Base-by-base conservation (phyloP, 2,329 filamentous ascomycete genomes). In the Pseudofabraea citricarpa region DNA sequence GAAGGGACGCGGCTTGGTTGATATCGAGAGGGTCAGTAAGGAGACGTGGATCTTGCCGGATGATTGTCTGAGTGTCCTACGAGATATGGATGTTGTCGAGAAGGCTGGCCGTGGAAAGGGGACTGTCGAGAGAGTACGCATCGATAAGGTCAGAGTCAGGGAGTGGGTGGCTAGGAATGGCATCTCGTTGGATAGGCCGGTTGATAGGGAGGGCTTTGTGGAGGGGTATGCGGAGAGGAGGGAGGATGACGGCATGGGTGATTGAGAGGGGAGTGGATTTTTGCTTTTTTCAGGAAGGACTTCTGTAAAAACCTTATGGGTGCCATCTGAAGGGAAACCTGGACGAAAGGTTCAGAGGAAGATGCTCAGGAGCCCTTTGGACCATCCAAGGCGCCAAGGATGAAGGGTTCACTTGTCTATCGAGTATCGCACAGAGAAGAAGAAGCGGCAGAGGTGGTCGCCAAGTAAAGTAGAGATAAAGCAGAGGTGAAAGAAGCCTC, bases 11-110 rank as follows among this genome's bases (percentile, higher is more conserved):
- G 43, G 47, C 2, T 65, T 90, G 41, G 67, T 81, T 0, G 83
- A 83, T 9, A 70, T 95, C 9, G 75, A 81, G 37, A 77, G 86
- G 45, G 83, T 91, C 56, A 87, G 87, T 41, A 70, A 78, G 38
- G 81, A 77, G 29, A 95, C 90, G 1, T 95, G 87, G 71, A 95
- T 97, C 62, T 72, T 85, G 44, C 75, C 77, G 0, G 91, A 96
- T 33, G 91, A 97, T 65, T 88, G 91, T 45, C 75, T 95, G 33
- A 72, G 72, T 1, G 82, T 89, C 19, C 68, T 96, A 42, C 80
- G 85, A 47, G 83, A 88, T 45, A 95, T 96, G 88, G 82, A 77
- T 7, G 69, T 93, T 26, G 71, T 85, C 37, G 64, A 81, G 64
- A 71, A 83, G 57, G 76, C 71, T 53, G 75, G 69, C 59, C 62